phyloP scores from a whole-genome alignment of 2,329 filamentous ascomycete species.

The Colletotrichum caudatum region DNA sequence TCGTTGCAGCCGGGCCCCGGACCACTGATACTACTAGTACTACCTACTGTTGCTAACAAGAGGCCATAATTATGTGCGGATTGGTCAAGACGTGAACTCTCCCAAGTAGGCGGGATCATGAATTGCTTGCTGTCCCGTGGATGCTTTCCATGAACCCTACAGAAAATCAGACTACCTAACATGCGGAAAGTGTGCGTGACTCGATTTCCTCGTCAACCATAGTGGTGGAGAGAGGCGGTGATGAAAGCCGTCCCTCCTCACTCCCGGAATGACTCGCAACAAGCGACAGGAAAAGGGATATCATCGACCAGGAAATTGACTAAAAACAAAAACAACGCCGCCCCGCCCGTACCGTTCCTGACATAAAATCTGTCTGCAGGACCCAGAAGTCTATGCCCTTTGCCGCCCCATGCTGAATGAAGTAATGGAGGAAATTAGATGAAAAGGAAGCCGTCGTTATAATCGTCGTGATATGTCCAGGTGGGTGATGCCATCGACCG shows the following conservation, averaged over 20 bases:
- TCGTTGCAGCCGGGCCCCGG: not conserved
- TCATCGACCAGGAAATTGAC: conserved; percentile 36
- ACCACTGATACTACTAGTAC: not conserved
- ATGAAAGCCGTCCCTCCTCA: not conserved
- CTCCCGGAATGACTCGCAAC: conserved; percentile 31
- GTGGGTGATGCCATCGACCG: conserved; percentile 22
- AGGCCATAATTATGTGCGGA: conserved; percentile 5
- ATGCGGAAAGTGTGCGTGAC: conserved; percentile 21
- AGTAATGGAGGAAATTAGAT: conserved; percentile 9
- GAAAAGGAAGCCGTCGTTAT: conserved; percentile 40
- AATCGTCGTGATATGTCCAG: conserved; percentile 42
- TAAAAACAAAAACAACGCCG: conserved; percentile 27
- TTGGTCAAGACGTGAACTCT: conserved; percentile 5
- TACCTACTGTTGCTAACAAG: not conserved
- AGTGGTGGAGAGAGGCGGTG: not conserved
- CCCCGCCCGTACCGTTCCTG: conserved; percentile 22
- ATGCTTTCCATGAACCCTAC: conserved; percentile 23
- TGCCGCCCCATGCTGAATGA: conserved; percentile 41
- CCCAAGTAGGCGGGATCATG: conserved; percentile 25
- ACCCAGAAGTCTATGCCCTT: conserved; percentile 44
- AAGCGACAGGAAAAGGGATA: conserved; percentile 41
- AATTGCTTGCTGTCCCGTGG: conserved; percentile 32
- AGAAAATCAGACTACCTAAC: conserved; percentile 36
- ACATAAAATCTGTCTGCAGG: conserved; percentile 38
- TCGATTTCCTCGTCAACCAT: conserved; percentile 35